Conservation (phyloP, 495 filamentous ascomycete species). For the Podospora comata region DNA sequence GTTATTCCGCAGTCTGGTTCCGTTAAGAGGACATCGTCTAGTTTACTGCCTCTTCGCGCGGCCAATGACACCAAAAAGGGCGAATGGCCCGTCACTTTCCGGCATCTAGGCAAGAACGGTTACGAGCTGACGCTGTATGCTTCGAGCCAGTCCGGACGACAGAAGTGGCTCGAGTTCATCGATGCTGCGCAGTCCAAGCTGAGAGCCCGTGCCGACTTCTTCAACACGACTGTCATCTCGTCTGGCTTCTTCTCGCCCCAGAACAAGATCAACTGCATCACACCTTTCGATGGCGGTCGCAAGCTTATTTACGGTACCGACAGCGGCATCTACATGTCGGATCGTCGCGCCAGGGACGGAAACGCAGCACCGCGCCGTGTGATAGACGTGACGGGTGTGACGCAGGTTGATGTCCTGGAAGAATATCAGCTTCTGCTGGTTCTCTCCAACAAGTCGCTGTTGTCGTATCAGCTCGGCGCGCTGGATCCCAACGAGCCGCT, state of each 20-base stretch:
- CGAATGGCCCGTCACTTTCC: conserved; percentile 96
- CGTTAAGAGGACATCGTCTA: conserved; percentile 86
- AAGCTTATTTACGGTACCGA: conserved; percentile 95
- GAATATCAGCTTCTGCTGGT: conserved; percentile 89
- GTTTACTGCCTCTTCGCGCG: conserved; percentile 70
- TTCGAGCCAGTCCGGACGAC: conserved; percentile 69
- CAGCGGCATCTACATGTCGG: conserved; percentile 84
- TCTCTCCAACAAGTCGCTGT: conserved; percentile 86
- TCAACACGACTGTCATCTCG: conserved; percentile 82
- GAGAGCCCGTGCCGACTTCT: conserved; percentile 84
- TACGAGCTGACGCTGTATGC: conserved; percentile 93
- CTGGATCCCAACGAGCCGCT: conserved; percentile 74
- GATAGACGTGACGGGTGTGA: conserved; percentile 81
- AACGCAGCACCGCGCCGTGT: conserved; percentile 72
- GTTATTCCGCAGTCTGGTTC: conserved; percentile 73
- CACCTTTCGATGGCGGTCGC: conserved; percentile 89
- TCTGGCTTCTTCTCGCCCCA: conserved; percentile 75
- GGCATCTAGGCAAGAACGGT: conserved; percentile 92
- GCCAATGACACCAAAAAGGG: conserved; percentile 50
- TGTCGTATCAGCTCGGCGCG: conserved; percentile 82
- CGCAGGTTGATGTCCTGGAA: conserved; percentile 93
- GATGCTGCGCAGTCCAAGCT: conserved; percentile 84
- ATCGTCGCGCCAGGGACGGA: conserved; percentile 83
- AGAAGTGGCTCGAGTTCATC: conserved; percentile 96
- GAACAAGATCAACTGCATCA: conserved; percentile 88